Conservation (phyloP, 2,329 filamentous ascomycete species). For the Penicillium sp. region DNA sequence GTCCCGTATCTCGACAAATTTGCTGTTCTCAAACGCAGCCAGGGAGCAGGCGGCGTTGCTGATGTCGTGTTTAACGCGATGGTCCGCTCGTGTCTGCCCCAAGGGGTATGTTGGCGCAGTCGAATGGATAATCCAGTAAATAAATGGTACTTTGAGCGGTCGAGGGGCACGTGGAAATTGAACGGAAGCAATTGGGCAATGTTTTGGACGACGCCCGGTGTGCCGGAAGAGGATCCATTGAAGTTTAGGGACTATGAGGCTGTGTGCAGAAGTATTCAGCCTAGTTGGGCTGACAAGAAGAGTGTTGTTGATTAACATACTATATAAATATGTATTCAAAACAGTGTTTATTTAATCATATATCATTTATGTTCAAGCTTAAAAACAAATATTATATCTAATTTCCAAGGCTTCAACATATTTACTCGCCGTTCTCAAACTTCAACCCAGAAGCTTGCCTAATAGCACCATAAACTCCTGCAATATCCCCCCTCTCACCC, state of each 20-base stretch:
- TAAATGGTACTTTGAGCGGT: conserved; percentile 98
- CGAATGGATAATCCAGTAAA: conserved; percentile 91
- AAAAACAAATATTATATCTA: background rate
- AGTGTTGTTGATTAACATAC: conserved; percentile 50
- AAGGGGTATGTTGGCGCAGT: conserved; percentile 89
- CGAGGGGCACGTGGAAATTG: conserved; percentile 77
- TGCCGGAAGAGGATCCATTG: conserved; percentile 47
- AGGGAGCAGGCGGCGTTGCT: conserved; percentile 87
- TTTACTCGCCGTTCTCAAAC: conserved; percentile 12
- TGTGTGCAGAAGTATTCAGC: conserved; percentile 63
- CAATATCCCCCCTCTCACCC: conserved; percentile 72
- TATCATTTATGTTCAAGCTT: no score
- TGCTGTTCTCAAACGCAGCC: conserved; percentile 80
- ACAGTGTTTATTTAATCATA: background rate
- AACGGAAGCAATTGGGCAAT: conserved; percentile 86
- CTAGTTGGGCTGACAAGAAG: conserved; percentile 45
- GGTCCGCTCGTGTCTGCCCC: conserved; percentile 81
- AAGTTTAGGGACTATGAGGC: conserved; percentile 66
- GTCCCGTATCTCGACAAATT: conserved; percentile 98
- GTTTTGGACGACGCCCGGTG: conserved; percentile 87
- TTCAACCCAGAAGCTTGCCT: conserved; percentile 66
- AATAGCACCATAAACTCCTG: conserved; percentile 76
- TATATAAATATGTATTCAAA: background rate
- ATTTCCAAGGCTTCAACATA: background rate
- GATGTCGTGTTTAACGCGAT: conserved; percentile 96